These are phyloP conservation scores for Thalassia testudinum DNA, from an alignment of 116 monocot genomes.

Conservation along the genomic window DNA sequence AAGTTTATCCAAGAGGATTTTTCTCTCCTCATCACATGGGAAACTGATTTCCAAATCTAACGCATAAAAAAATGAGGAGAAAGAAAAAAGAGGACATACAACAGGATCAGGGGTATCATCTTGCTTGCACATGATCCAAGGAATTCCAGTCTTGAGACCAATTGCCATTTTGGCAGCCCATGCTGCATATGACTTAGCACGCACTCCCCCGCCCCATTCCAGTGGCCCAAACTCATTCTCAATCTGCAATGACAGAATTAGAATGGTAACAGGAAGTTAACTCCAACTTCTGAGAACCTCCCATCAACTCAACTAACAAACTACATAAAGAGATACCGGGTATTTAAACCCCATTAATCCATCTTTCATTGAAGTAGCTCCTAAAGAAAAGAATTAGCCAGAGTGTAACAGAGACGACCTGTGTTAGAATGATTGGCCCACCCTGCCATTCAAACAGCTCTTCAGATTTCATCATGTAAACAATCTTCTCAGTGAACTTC, in stretches of 20 bases:
- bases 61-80: neutral
- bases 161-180: constrained; percentile 94
- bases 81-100: constrained; percentile 25
- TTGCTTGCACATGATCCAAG: constrained; percentile 96
- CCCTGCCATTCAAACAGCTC: constrained; percentile 61
- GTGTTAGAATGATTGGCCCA: constrained; percentile 66
- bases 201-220: constrained; percentile 40
- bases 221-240: constrained; percentile 94
- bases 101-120: constrained; percentile 98
- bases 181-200: constrained; percentile 48
- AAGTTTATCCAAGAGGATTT: too few relatives aligned
- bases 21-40: too few relatives aligned
- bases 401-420: constrained; percentile 16
- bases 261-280: too few relatives aligned
- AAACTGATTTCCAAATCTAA: too few relatives aligned
- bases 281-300: too few relatives aligned
- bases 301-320: neutral
- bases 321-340: too few relatives aligned
- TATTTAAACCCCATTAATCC: too few relatives aligned
- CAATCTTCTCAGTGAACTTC: constrained; percentile 59
- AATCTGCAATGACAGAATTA: constrained; percentile 23
- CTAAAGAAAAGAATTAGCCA: too few relatives aligned
- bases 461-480: constrained; percentile 71
- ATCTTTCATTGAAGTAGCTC: too few relatives aligned
- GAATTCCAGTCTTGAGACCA: constrained; percentile 58